Evolutionary conservation across 305 asterid species (phyloP).

Genomic region (Rubia balearica): DNA sequence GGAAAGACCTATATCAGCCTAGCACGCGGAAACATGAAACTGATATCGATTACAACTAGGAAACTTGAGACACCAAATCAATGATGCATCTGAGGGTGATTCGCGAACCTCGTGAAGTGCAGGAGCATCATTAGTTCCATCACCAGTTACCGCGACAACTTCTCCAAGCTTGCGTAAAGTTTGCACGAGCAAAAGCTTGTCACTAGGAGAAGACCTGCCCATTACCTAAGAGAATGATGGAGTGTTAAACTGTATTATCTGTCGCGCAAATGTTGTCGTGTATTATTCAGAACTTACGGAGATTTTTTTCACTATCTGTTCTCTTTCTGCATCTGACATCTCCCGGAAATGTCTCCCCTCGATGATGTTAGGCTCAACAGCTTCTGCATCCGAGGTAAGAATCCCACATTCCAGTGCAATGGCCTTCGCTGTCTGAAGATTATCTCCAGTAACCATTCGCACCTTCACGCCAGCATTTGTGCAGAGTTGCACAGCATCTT

Average conservation of each 20-base stretch:
- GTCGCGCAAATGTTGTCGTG: background rate
- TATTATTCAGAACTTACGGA: slow-evolving; percentile 38
- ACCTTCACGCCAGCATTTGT: slow-evolving; percentile 88
- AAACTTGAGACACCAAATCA: background rate
- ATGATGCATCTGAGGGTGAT: background rate
- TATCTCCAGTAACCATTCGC: slow-evolving; percentile 99
- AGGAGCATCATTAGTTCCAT: slow-evolving; percentile 97
- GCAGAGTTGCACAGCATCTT: slow-evolving; percentile 81
- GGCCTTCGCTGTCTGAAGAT: slow-evolving; percentile 95
- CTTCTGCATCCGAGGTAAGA: slow-evolving; percentile 57
- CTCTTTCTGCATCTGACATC: slow-evolving; percentile 68
- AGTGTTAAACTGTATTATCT: background rate
- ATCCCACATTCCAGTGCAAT: slow-evolving; percentile 94
- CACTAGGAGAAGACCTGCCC: slow-evolving; percentile 96
- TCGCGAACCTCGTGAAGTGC: slow-evolving; percentile 87
- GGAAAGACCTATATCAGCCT: slow-evolving; percentile 95
- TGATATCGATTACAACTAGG: slow-evolving; percentile 3
- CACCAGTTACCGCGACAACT: slow-evolving; percentile 95
- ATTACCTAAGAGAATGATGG: slow-evolving; percentile 51
- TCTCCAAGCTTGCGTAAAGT: slow-evolving; percentile 88
- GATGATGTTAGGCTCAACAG: slow-evolving; percentile 57
- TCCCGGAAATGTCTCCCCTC: slow-evolving; percentile 89
- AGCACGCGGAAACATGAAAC: slow-evolving; percentile 18
- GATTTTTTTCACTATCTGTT: slow-evolving; percentile 56
- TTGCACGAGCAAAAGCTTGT: slow-evolving; percentile 91